Percentiles rank a stretch among this genome's conserved stretches.
These are phyloP conservation scores for Lactarius psammicola DNA, from an alignment of 768 basidiomycete genomes.

Conservation along the genomic window DNA sequence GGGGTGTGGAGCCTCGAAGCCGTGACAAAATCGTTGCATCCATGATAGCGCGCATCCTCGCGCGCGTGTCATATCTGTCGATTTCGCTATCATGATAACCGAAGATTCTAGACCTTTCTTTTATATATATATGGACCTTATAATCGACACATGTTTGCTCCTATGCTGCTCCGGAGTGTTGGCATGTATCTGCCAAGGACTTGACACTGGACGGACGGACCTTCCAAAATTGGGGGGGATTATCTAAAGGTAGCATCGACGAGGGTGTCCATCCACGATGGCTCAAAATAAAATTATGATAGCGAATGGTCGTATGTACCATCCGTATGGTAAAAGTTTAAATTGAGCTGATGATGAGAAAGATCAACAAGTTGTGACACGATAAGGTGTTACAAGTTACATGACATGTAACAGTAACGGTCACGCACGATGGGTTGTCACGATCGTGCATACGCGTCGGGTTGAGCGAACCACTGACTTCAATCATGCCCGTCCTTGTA, in stretches of 20 bases:
- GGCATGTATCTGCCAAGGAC: not conserved
- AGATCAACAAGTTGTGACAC: not conserved
- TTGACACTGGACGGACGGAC: not conserved
- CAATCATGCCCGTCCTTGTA: slow-evolving; percentile 41
- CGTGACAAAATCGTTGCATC: not conserved
- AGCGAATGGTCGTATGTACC: not conserved
- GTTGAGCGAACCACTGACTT: not conserved
- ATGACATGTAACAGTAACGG: not conserved
- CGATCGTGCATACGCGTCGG: slow-evolving; percentile 21
- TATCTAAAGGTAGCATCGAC: not conserved
- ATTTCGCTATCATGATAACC: slow-evolving; percentile 9
- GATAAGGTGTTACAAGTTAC: not conserved
- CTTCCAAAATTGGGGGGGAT: not conserved
- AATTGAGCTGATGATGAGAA: not conserved
- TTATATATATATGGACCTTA: not conserved
- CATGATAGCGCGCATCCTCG: not conserved
- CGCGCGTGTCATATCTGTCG: not conserved
- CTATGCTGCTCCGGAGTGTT: not conserved
- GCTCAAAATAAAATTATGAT: not conserved
- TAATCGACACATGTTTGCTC: not conserved
- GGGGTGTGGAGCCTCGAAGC: not conserved
- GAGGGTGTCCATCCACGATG: not conserved
- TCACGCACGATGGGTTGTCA: not conserved
- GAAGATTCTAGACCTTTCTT: not conserved
- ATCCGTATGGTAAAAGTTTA: not conserved